phyloP scores from a whole-genome alignment of 805 yeast genomes.

The Pichia paraexigua region DNA sequence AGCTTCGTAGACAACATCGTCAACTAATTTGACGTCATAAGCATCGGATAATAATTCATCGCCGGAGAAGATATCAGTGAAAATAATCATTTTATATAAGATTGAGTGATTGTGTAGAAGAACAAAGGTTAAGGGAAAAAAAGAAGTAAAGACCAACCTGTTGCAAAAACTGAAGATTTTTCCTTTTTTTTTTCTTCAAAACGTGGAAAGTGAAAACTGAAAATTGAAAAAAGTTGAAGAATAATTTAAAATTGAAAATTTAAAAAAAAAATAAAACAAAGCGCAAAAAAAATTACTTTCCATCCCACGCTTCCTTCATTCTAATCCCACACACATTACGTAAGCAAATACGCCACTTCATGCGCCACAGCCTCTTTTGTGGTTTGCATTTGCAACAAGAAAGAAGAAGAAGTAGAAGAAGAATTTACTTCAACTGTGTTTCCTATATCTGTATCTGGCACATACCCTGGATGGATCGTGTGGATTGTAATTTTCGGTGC shows the following conservation, averaged over 20 bases:
- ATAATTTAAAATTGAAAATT: no score
- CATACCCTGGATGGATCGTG: constrained; percentile 60
- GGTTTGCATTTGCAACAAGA: background rate
- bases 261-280: no score
- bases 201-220: background rate
- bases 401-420: background rate
- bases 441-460: constrained; percentile 63
- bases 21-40: constrained; percentile 82
- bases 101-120: background rate
- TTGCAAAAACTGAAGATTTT: background rate
- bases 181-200: background rate
- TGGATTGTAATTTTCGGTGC: constrained; percentile 50
- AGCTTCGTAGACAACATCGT: constrained; percentile 91
- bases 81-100: constrained; percentile 29
- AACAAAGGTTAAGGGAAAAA: background rate
- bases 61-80: constrained; percentile 78
- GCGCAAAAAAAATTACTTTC: no score
- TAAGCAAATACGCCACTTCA: background rate
- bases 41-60: constrained; percentile 98
- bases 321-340: background rate
- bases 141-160: background rate
- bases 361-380: constrained; percentile 11
- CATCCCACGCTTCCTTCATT: no score
- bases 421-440: constrained; percentile 17
- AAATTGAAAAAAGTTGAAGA: no score